A percentile compares a stretch with the other conserved stretches of the same genome.
phyloP scores from a whole-genome alignment of 345 rosid genomes.

The Eucalyptus erythrocorys region DNA sequence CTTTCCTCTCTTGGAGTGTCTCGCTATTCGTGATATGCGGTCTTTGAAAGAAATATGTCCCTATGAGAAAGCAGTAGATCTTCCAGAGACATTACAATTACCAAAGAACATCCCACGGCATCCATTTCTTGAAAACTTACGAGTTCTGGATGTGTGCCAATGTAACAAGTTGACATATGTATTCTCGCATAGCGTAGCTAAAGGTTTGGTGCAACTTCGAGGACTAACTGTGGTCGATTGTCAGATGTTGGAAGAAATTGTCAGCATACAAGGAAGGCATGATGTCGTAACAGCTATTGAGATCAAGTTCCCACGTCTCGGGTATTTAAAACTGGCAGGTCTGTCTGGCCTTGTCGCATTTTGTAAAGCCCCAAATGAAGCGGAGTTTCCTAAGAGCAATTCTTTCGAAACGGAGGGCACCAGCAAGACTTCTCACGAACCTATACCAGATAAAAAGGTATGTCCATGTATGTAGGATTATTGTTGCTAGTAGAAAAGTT shows the following conservation, averaged over 20 bases:
- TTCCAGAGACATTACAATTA: not conserved
- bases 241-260: not conserved
- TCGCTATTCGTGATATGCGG: fast-evolving
- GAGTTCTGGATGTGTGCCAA: fast-evolving
- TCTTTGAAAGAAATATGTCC: not conserved
- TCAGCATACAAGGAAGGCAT: not conserved
- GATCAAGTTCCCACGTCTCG: fast-evolving
- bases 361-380: not conserved
- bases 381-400: not conserved
- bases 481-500: not conserved
- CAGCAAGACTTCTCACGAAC: not conserved
- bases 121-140: not conserved
- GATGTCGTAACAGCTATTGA: too few species aligned
- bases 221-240: fast-evolving
- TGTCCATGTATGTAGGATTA: fast-evolving
- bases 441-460: too few species aligned
- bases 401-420: not conserved
- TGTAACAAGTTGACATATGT: not conserved
- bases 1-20: not conserved
- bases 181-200: fast-evolving
- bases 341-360: not conserved
- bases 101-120: fast-evolving
- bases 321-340: fast-evolving
- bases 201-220: not conserved
- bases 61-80: not conserved